phyloP scores from a whole-genome alignment of 306 rosid genomes.

The Canavalia ensiformis region DNA sequence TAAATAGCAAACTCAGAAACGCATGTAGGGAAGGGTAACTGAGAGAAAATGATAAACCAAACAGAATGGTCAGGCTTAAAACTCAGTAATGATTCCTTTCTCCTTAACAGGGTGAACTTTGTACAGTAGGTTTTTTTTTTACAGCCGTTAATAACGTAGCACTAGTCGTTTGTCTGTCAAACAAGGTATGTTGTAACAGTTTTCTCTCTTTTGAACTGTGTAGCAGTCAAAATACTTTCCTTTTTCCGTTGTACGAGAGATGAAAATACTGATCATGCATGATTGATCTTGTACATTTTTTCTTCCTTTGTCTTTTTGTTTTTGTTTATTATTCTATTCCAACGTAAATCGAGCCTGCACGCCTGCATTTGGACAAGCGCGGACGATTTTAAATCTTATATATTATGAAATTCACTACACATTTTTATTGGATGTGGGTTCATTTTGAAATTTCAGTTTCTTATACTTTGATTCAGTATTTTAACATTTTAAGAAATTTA shows the following conservation, averaged over 20 bases:
- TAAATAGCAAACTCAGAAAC: conserved; percentile 44
- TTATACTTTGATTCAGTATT: no score
- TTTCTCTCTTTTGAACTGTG: conserved; percentile 50
- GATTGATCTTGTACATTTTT: conserved; percentile 30
- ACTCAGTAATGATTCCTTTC: conserved; percentile 46
- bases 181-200: conserved; percentile 43
- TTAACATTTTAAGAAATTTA: no score
- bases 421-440: conserved; percentile 15
- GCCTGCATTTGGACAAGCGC: conserved; percentile 10
- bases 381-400: neutral
- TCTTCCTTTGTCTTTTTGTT: conserved; percentile 21
- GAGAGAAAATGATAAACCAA: conserved; percentile 54
- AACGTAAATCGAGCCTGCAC: conserved; percentile 28
- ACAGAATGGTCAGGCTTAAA: conserved; percentile 46
- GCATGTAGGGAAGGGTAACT: conserved; percentile 36
- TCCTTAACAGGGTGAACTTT: conserved; percentile 48
- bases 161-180: conserved; percentile 45
- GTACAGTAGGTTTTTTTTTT: conserved; percentile 46
- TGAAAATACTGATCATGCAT: conserved; percentile 34
- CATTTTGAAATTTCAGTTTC: conserved; percentile 1
- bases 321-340: neutral
- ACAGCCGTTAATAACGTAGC: conserved; percentile 17
- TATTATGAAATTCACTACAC: neutral
- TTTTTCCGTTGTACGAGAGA: conserved; percentile 43
- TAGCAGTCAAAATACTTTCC: conserved; percentile 51